A percentile compares a stretch with the other conserved stretches of the same genome.
Conservation (phyloP, 345 rosid species). For the Heritiera fomes region DNA sequence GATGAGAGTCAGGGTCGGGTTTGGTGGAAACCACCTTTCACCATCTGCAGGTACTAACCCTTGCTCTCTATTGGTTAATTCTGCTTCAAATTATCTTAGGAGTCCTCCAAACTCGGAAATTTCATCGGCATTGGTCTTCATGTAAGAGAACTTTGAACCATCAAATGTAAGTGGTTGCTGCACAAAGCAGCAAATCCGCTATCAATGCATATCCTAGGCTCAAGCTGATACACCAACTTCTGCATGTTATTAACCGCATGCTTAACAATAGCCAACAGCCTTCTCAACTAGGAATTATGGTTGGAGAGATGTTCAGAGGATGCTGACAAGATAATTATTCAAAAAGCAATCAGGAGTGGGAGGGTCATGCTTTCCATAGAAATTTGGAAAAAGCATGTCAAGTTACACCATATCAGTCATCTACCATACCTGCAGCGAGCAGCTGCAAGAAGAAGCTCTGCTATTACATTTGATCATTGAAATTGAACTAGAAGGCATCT, state of each 20-base stretch:
- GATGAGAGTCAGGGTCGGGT: background rate
- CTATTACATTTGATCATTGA: background rate
- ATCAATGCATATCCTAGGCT: background rate
- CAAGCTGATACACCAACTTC: background rate
- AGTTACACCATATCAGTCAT: slow-evolving; percentile 26
- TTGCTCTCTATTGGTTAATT: background rate
- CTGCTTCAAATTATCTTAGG: background rate
- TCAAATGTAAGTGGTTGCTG: background rate
- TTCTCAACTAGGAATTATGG: background rate
- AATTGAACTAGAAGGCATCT: slow-evolving; percentile 9
- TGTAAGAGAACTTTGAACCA: background rate
- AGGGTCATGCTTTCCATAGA: slow-evolving; percentile 2
- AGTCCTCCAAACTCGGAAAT: background rate
- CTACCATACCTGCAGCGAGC: slow-evolving; percentile 41
- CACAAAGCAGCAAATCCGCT: background rate
- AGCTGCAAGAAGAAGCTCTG: slow-evolving; percentile 42
- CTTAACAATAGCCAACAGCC: background rate
- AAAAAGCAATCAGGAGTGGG: background rate
- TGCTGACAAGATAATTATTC: background rate
- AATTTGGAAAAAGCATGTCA: background rate
- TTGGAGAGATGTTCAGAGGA: background rate
- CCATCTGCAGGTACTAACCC: background rate
- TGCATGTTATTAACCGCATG: background rate
- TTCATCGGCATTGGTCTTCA: background rate
- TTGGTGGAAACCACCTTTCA: background rate